phyloP scores from a whole-genome alignment of 768 basidiomycete species.

The Boletellus emodensis region DNA sequence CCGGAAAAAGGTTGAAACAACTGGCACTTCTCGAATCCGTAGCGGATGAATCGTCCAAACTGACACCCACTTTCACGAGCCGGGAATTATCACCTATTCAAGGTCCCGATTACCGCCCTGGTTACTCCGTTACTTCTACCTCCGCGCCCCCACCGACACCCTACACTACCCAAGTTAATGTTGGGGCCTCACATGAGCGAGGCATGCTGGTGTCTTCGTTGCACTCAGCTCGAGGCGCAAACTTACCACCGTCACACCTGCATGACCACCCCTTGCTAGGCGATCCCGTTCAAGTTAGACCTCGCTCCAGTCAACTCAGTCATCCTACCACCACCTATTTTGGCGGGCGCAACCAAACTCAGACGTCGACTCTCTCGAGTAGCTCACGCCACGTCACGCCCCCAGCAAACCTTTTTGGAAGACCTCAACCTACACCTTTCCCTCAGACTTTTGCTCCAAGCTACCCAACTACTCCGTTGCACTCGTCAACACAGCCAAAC shows the following conservation, averaged over 20 bases:
- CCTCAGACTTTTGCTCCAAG: constrained; percentile 15
- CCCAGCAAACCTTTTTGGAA: constrained; percentile 5
- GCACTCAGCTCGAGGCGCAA: constrained; percentile 7
- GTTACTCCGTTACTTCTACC: constrained; percentile 18
- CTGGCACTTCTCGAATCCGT: constrained; percentile 68
- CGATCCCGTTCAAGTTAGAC: constrained; percentile 44
- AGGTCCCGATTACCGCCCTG: constrained; percentile 1
- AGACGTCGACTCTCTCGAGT: constrained; percentile 10
- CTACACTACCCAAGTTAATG: constrained; percentile 15
- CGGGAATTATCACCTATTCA: constrained; percentile 21
- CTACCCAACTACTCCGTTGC: constrained; percentile 17
- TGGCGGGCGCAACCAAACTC: constrained; percentile 16
- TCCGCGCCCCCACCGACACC: constrained; percentile 29
- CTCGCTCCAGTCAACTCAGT: constrained; percentile 45
- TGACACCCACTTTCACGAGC: constrained; percentile 41
- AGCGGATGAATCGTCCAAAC: constrained; percentile 67
- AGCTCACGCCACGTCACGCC: constrained; percentile 2
- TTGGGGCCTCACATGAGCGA: constrained; percentile 37
- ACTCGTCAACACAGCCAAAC: constrained; percentile 11
- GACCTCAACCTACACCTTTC: constrained; percentile 9
- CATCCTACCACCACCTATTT: constrained; percentile 26
- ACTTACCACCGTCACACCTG: constrained; percentile 1
- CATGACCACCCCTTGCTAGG: constrained; percentile 5
- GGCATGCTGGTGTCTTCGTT: constrained; percentile 5
- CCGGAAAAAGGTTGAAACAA: constrained; percentile 63